These are phyloP conservation scores for Colletotrichum musicola DNA, from an alignment of 2,329 filamentous ascomycete genomes.

Conservation along the genomic window DNA sequence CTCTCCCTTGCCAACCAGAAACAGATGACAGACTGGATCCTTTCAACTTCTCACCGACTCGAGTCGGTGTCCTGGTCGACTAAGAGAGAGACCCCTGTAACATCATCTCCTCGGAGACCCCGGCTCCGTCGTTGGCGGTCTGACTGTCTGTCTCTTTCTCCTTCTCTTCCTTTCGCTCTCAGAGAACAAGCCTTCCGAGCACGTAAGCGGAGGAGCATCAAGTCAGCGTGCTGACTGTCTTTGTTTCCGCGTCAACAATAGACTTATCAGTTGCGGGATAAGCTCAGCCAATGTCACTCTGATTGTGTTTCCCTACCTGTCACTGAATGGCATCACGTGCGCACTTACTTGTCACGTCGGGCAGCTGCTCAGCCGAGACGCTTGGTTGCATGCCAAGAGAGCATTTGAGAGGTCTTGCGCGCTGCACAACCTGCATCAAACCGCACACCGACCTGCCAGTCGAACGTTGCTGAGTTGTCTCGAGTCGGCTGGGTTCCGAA, in stretches of 20 bases:
- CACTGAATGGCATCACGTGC: conserved; percentile 2
- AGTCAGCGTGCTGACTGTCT: background rate
- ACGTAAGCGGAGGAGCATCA: background rate
- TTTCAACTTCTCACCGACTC: conserved; percentile 31
- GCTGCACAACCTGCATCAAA: background rate
- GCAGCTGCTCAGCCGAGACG: conserved; percentile 1
- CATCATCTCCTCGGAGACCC: conserved; percentile 32
- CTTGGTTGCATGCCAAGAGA: conserved; percentile 29
- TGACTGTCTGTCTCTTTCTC: background rate
- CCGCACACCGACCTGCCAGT: background rate
- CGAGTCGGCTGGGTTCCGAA: no score
- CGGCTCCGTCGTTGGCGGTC: conserved; percentile 16
- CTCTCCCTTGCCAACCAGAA: conserved; percentile 25
- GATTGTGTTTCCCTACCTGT: background rate
- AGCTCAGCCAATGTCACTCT: background rate
- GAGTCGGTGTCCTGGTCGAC: conserved; percentile 21
- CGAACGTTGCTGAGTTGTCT: no score
- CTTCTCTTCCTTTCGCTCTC: background rate
- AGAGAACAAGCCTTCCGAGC: conserved; percentile 25
- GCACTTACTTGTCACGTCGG: conserved; percentile 1
- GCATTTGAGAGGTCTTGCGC: background rate
- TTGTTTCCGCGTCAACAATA: background rate
- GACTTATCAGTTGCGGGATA: conserved; percentile 3
- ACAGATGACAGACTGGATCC: background rate
- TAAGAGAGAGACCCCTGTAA: conserved; percentile 10